Base-by-base conservation (phyloP, 495 filamentous ascomycete species). In the Xylaria longipes region DNA sequence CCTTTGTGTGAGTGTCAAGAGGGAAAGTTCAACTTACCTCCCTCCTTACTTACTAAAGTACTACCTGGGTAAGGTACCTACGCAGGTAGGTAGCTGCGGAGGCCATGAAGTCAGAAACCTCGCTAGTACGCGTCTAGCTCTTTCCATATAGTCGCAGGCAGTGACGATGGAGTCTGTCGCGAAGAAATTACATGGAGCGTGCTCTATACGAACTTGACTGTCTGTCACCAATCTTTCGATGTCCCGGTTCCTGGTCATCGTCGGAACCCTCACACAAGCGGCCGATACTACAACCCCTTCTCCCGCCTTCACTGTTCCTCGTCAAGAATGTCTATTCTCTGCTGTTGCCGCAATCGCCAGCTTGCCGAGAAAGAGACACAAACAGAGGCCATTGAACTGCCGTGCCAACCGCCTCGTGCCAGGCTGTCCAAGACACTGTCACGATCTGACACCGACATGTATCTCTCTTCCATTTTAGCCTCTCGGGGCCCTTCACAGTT, bases 261-360 rank as follows among this genome's bases (percentile, higher is more conserved):
- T 48, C 27, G 43, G 35, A 20, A 52, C 45, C 67, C 71, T 65
- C 65, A 76, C 60, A 72, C 54, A 22, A 69, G 31, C 46, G 67
- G 70, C 72, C 71, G 43, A 64, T 71, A 52, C 71, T 66, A 69
- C 22, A 63, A 58, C 48, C 43, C 25, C 48, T 71, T 41, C 22
- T 50, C 69, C 63, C 54, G 60, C 65, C 14, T 67, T 65, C 69
- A 46, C 63, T 72, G 25, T 57, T 61, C 57, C 71, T 68, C 67
- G 45, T 48, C 9, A 57, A 79, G 50, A 50, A 84, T 84, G 82
- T 74, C 80, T 54, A 75, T 82, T 65, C 74, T 84, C 64, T 84
- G 81, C 71, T 84, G 81, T 54, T 84, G 78, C 69, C 71, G 74
- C 27, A 54, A 75, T 25, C 74, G 74, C 60, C 80, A 79, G 66